phyloP scores from a whole-genome alignment of 345 rosid species.

The Hibiscus syriacus region DNA sequence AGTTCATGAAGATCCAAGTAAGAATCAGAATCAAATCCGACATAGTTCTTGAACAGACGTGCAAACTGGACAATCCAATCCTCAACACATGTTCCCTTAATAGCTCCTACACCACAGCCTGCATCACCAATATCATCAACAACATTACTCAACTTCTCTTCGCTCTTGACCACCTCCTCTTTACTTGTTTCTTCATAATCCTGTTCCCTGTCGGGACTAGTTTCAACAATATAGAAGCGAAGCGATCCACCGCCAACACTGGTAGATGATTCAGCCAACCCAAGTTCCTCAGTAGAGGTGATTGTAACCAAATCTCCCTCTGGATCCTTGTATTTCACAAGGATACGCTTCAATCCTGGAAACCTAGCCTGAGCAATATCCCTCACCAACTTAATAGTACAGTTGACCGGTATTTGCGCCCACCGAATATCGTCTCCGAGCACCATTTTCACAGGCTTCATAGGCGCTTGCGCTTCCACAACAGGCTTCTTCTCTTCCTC shows the following conservation, averaged over 20 bases:
- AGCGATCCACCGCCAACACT: not conserved
- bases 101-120: not conserved
- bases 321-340: not conserved
- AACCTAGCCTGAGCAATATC: not conserved
- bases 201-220: not conserved
- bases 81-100: not conserved
- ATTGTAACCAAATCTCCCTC: not conserved
- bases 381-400: not conserved
- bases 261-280: not conserved
- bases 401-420: not conserved
- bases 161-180: not conserved
- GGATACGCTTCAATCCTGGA: not conserved
- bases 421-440: not conserved
- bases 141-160: not conserved
- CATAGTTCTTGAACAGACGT: not conserved
- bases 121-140: not conserved
- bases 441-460: not conserved
- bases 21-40: not conserved
- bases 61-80: not conserved
- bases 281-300: not conserved
- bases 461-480: slow-evolving; percentile 36
- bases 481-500: slow-evolving; percentile 41
- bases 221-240: not conserved
- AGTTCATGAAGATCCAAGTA: not conserved
- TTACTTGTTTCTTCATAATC: not conserved